Evolutionary conservation across 352 stramenopile genomes (phyloP), one percentile per base, ranked within the genome.

Genomic region (Pythium dissimile): DNA sequence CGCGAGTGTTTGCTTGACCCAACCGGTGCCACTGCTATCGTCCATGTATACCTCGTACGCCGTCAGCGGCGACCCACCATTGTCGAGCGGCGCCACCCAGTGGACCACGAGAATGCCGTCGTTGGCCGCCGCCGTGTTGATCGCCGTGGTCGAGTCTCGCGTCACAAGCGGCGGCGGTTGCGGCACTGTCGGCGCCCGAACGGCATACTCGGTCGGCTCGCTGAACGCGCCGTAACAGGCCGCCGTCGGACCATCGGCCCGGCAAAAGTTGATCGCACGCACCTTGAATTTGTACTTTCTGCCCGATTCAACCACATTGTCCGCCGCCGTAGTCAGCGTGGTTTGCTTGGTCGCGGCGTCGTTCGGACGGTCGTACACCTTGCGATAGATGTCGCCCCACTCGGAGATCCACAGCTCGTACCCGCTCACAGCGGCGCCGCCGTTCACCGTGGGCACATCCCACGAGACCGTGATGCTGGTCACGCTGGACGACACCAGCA

Each of bases 381-480:
- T 88, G 15, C 75, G 67, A 30, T 88, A 89, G 11, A 83, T 72
- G 21, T 86, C 80, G 1, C 92, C 93, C 94, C 95, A 98, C 46
- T 97, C 89, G n/a, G 97, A 93, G 54, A 98, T 93, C 88, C 86
- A 98, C 24, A 99, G 67, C 54, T 98, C 84, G 63, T 98, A 99
- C 7, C 96, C 95, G 20, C 84, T 97, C 42, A 98, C 87, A n/a
- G 66, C 49, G 16, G 88, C 85, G 0, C 95, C 96, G 26, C 95
- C 95, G 47, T 98, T 97, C 5, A 90, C 73, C 4, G 78, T 96
- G 15, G 96, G 96, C 9, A 69, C 57, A 13, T 86, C 58, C 96
- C 96, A 99, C 31, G 77, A 69, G 8, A 99, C 72, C 7, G 86
- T 91, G 59, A 99, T 97, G 16, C 86, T 96, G 5, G 83, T 92